Base-by-base conservation (phyloP, 495 filamentous ascomycete genomes). In the Penicillium taxi region DNA sequence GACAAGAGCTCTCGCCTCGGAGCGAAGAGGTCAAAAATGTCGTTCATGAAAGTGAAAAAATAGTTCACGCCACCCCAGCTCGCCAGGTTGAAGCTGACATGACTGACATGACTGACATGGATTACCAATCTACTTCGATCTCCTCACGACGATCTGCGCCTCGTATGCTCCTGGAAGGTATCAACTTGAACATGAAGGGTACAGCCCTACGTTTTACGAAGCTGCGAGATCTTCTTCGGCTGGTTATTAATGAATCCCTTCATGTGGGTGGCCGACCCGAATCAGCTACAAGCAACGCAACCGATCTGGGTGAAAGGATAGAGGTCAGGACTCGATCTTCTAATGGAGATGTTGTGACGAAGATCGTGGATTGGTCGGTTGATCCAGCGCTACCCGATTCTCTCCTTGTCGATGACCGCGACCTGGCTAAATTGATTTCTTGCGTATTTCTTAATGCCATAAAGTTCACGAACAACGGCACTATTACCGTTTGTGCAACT, bases 391-490 rank as follows among this genome's bases (percentile, higher is more conserved):
- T 88, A 15, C 84, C 84, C 1, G 74, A 80, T 15, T 74, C 71
- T 3, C 67, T 87, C 33, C 68, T 82, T 26, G 73, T 80, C 35
- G 82, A 85, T 56, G 77, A 83, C 48, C 73, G 78, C 38, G 79
- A 84, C 41, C 53, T 89, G n/a, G 74, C 77, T 8, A 87, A 86
- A 50, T 53, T 84, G 39, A 72, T 86, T 2, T 84, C 81, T 6
- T 82, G 81, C 39, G 73, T 88, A 11, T 75, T 86, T 37, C 61
- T 84, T 19, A 89, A 88, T 54, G 84, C 84, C 3, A 72, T 88
- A 37, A 89, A 89, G 52, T 89, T 87, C 47, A 86, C 84, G 0
- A 78, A 83, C 41, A 67, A 65, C 35, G 84, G 84, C 14, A 66
- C 58, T n/a, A 81, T 88, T 33, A 69, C 61, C 1, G 54, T 88